These are phyloP conservation scores for Trichoderma oligosporum DNA, from an alignment of 2,329 filamentous ascomycete species.

Conservation along the genomic window DNA sequence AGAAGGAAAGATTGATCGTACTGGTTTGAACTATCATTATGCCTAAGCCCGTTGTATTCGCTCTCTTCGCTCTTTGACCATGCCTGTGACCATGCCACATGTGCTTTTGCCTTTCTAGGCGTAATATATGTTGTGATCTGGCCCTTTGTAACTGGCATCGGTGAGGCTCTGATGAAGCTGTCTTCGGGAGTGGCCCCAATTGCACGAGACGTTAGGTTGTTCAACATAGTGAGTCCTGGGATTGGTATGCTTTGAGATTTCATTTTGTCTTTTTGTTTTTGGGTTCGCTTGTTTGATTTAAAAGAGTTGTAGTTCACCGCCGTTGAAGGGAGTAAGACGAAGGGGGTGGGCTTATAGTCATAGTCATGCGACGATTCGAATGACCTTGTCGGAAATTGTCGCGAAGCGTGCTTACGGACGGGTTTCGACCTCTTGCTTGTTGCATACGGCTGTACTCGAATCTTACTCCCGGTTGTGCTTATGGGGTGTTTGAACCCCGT, in stretches of 20 bases:
- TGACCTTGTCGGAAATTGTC: not conserved
- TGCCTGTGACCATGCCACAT: too few species aligned
- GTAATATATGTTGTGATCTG: not conserved
- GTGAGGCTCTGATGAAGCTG: slow-evolving; percentile 3
- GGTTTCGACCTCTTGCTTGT: not conserved
- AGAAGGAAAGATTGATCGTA: too few species aligned
- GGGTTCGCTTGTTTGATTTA: not conserved
- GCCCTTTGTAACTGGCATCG: slow-evolving; percentile 37
- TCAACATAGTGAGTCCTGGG: slow-evolving; percentile 17
- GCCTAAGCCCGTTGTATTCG: too few species aligned
- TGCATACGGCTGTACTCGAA: not conserved
- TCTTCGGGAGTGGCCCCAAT: slow-evolving; percentile 7
- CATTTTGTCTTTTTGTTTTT: not conserved
- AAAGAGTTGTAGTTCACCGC: slow-evolving; percentile 5
- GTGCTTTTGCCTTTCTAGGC: slow-evolving; percentile 11
- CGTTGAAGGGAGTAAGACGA: slow-evolving; percentile 1
- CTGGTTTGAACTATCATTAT: too few species aligned
- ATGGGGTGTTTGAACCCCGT: not conserved
- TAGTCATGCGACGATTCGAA: not conserved
- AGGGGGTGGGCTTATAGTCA: not conserved
- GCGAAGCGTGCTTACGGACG: not conserved
- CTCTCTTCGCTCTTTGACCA: too few species aligned
- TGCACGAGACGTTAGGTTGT: slow-evolving; percentile 11
- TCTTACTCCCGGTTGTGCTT: too few species aligned
- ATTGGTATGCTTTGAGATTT: slow-evolving; percentile 5